A percentile compares a stretch with the other conserved stretches of the same genome.
Conservation (phyloP, 139 green algal genomes). For the Penium margaritaceum region DNA sequence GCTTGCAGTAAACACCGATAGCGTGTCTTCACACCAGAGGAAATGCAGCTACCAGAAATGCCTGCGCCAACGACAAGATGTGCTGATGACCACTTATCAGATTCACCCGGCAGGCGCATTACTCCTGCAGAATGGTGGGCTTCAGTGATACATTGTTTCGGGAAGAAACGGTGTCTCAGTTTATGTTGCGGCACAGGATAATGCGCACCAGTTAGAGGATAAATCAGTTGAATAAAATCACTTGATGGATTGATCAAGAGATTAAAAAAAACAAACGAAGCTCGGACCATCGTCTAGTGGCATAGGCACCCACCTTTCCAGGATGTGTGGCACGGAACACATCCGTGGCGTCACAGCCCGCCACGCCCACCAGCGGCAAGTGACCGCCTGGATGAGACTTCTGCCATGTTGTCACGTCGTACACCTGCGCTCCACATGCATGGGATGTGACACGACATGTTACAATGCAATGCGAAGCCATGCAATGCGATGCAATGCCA, state of each 20-base stretch:
- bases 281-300: background rate
- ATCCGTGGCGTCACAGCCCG: slow-evolving; percentile 37
- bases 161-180: background rate
- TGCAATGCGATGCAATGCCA: too few species aligned
- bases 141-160: slow-evolving; percentile 13
- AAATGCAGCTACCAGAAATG: too few species aligned
- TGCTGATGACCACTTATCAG: too few species aligned
- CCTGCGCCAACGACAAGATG: too few species aligned
- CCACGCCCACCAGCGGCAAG: slow-evolving; percentile 13
- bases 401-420: slow-evolving; percentile 39
- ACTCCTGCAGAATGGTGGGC: too few species aligned
- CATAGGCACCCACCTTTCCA: background rate
- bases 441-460: too few species aligned
- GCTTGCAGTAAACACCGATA: too few species aligned
- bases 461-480: too few species aligned
- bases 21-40: too few species aligned
- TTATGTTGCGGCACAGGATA: too few species aligned
- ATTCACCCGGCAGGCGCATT: too few species aligned
- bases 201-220: too few species aligned
- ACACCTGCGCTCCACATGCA: slow-evolving; percentile 24
- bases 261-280: background rate
- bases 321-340: slow-evolving; percentile 23
- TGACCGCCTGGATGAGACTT: slow-evolving; percentile 19
- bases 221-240: background rate
- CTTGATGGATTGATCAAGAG: background rate